A percentile compares a stretch with the other conserved stretches of the same genome.
Conservation (phyloP, 2,329 filamentous ascomycete species). For the Rasamsonia emersonii region DNA sequence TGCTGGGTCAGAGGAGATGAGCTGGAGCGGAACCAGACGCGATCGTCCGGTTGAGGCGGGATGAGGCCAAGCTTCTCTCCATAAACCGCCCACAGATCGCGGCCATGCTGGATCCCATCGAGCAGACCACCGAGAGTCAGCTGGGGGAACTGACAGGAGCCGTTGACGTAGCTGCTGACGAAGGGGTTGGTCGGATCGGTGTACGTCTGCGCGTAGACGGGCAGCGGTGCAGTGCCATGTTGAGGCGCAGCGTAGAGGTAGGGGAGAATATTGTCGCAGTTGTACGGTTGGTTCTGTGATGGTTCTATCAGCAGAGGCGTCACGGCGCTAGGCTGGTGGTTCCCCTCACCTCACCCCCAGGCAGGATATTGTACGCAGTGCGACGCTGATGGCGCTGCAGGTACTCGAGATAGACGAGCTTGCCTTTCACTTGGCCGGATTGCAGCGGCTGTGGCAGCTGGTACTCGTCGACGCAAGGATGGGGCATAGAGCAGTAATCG, state of each 20-base stretch:
- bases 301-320: slow-evolving; percentile 1
- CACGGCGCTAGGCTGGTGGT: background rate
- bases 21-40: slow-evolving; percentile 30
- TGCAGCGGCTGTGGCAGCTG: slow-evolving; percentile 19
- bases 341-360: slow-evolving; percentile 30
- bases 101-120: slow-evolving; percentile 30
- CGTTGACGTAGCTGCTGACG: slow-evolving; percentile 19
- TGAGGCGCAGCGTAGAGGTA: slow-evolving; percentile 27
- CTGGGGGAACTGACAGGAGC: slow-evolving; percentile 31
- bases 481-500: slow-evolving; percentile 34
- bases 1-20: slow-evolving; percentile 28
- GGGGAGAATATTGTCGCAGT: slow-evolving; percentile 28
- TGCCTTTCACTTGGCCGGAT: slow-evolving; percentile 18
- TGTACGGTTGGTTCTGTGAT: slow-evolving; percentile 26
- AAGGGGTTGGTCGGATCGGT: slow-evolving; percentile 29
- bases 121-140: slow-evolving; percentile 30
- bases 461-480: slow-evolving; percentile 27
- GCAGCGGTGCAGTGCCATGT: slow-evolving; percentile 15
- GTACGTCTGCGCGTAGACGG: slow-evolving; percentile 30
- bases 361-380: slow-evolving; percentile 32
- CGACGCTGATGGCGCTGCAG: slow-evolving; percentile 32
- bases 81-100: slow-evolving; percentile 26
- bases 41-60: slow-evolving; percentile 17
- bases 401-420: slow-evolving; percentile 31
- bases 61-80: slow-evolving; percentile 24